phyloP scores from a whole-genome alignment of 371 early-diverging fungal genomes.

The Fennellomyces sp. region DNA sequence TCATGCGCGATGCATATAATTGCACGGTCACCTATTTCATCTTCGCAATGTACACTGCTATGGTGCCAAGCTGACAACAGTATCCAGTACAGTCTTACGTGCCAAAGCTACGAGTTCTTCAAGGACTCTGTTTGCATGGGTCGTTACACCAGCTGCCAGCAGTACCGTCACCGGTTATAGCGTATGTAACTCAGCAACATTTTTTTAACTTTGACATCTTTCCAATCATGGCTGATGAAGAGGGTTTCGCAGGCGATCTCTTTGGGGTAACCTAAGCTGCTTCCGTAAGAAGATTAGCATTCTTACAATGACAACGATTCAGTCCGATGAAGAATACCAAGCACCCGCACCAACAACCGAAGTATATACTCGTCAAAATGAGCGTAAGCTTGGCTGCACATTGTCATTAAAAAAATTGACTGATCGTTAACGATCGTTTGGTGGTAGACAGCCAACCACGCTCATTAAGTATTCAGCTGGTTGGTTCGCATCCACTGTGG shows the following conservation, averaged over 20 bases:
- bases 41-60: too few species aligned
- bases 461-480: conserved; percentile 60
- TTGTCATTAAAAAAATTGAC: background rate
- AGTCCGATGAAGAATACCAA: conserved; percentile 40
- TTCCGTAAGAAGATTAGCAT: background rate
- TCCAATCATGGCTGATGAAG: conserved; percentile 34
- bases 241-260: conserved; percentile 46
- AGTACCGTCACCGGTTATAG: too few species aligned
- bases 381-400: conserved; percentile 7
- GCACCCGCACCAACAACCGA: conserved; percentile 58
- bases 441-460: conserved; percentile 9
- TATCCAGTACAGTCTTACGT: too few species aligned
- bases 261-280: conserved; percentile 36
- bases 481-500: conserved; percentile 87
- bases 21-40: too few species aligned
- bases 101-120: too few species aligned
- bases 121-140: too few species aligned
- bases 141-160: too few species aligned
- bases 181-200: background rate
- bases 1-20: too few species aligned
- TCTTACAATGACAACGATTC: background rate
- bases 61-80: too few species aligned
- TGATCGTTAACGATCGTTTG: too few species aligned
- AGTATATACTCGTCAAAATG: conserved; percentile 42
- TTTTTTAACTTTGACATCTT: background rate